Base-by-base conservation (phyloP, 83 land plant genomes). In the Picea mariana region DNA sequence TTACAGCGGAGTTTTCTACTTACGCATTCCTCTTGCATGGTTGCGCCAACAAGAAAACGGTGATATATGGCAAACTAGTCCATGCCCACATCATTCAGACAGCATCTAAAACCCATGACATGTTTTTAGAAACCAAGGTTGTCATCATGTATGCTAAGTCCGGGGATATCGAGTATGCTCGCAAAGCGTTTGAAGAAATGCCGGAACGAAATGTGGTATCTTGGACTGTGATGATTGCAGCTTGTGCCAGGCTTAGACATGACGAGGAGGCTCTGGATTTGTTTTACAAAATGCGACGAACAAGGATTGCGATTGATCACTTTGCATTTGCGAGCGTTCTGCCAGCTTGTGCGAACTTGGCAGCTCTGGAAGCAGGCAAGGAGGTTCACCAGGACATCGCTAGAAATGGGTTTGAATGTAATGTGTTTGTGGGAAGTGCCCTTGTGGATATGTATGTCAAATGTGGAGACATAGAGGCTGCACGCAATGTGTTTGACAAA, bases 141-240 rank as follows among this genome's bases (percentile, higher is more conserved):
- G n/a, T n/a, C n/a, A n/a, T n/a, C n/a, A n/a, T n/a, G n/a, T n/a
- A n/a, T n/a, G n/a, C n/a, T n/a, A n/a, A n/a, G n/a, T n/a, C n/a
- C n/a, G n/a, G n/a, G n/a, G n/a, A n/a, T n/a, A n/a, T n/a, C n/a
- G n/a, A n/a, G n/a, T n/a, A n/a, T n/a, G n/a, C n/a, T n/a, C n/a
- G n/a, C n/a, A n/a, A n/a, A n/a, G n/a, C n/a, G n/a, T n/a, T n/a
- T n/a, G n/a, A n/a, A n/a, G n/a, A n/a, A n/a, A n/a, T n/a, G n/a
- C n/a, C n/a, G n/a, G n/a, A n/a, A n/a, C n/a, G n/a, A n/a, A n/a
- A n/a, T n/a, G n/a, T n/a, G n/a, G n/a, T n/a, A n/a, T n/a, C n/a
- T n/a, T n/a, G n/a, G n/a, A n/a, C n/a, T n/a, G n/a, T n/a, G n/a
- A 86, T 90, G 83, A 84, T 90, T 66, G 85, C 90, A 6, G 77